Conservation (phyloP, 768 basidiomycete genomes). For the Podaxis sp. region DNA sequence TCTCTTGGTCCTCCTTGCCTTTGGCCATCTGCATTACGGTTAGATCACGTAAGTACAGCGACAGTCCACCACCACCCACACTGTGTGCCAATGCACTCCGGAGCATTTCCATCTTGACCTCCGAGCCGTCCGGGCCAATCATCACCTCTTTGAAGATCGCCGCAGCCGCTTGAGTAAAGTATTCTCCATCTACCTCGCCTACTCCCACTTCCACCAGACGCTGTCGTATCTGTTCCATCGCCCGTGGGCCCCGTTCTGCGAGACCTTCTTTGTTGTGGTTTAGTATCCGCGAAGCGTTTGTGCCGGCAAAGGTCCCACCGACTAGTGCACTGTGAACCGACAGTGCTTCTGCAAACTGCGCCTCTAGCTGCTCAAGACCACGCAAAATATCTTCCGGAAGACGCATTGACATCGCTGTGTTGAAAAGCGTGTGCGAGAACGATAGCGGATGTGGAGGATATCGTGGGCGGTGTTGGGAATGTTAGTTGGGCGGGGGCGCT, state of each 20-base stretch:
- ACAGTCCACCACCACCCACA: background rate
- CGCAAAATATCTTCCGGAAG: constrained; percentile 8
- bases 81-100: constrained; percentile 2
- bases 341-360: constrained; percentile 10
- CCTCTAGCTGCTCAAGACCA: constrained; percentile 8
- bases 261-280: constrained; percentile 2
- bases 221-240: constrained; percentile 9
- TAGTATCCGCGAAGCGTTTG: background rate
- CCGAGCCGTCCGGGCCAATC: constrained; percentile 3
- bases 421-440: background rate
- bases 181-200: background rate
- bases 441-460: background rate
- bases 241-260: constrained; percentile 3
- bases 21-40: background rate
- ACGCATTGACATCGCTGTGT: background rate
- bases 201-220: background rate
- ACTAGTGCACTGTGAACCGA: constrained; percentile 9
- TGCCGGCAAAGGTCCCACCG: background rate
- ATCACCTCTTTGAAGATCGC: constrained; percentile 10
- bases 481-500: background rate
- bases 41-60: background rate
- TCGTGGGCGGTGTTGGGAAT: background rate
- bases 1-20: constrained; percentile 7
- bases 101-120: constrained; percentile 10
- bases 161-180: constrained; percentile 6